Base-by-base conservation (phyloP, 1,139 yeast genomes). In the Hyphopichia fennica region DNA sequence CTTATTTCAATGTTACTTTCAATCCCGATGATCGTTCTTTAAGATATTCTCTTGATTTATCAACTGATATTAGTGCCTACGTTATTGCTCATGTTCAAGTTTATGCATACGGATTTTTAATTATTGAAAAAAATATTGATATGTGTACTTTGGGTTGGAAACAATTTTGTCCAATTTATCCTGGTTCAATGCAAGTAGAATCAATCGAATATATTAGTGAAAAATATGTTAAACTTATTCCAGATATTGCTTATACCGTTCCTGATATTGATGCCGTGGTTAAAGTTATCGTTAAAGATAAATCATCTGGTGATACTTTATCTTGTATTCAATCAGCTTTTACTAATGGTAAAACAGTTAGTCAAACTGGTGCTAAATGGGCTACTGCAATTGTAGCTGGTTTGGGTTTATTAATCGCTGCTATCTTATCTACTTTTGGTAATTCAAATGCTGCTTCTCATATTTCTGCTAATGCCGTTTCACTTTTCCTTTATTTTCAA, bases 311-410 rank as follows among this genome's bases (percentile, higher is more conserved):
- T 16, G 69, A 69, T 9, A 56, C 60, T 35, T 60, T 85, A 41
- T 86, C 87, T 30, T 86, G 95, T 64, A 71, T 86, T 43, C 91
- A 85, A 58, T 80, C 87, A 3, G 68, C 72, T 45, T 84, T 86
- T 58, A 60, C 82, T 18, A 86, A 86, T 56, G 90, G 91, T 38
- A 84, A 81, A 54, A 82, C 91, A 3, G 87, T 86, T 29, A 68
- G 85, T 27, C 93, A 86, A 58, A 67, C 79, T 3, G 91, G 90
- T 47, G 89, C 83, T 38, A 83, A 84, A 63, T 86, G 95, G 95
- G 90, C 87, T 14, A 84, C 93, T 25, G 95, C 95, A 0, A 82
- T 82, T 15, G 68, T 85, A 52, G 91, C 93, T 1, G 95, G 93
- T 45, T 60, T 84, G 34, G 93, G 95, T n/a, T 65, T 86, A 43